Base-by-base conservation (phyloP, 1,284 basidiomycete genomes). In the Phellinidium pouzarii region DNA sequence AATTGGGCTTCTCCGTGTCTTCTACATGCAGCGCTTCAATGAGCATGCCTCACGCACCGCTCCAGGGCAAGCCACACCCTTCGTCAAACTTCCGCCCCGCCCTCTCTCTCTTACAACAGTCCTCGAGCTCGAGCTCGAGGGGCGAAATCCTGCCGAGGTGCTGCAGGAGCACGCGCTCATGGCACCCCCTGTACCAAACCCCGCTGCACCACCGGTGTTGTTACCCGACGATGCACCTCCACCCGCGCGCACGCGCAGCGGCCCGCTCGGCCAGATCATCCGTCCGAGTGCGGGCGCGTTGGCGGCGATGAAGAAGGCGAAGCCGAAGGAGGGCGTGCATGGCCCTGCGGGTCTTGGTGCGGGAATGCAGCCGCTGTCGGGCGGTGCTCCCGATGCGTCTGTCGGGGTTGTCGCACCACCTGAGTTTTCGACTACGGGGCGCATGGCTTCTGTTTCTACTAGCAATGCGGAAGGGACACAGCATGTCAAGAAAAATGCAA, bases 1-100 rank as follows among this genome's bases (percentile, higher is more conserved):
- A 62, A 91, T 96, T 59, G 94, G 91, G 0, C 70, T 98, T 25
- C 78, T 98, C 59, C 87, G 80, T 57, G 67, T 78, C 0, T 96
- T 86, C 71, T 94, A 87, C 63, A 75, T 82, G 26, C 61, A 65
- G 31, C 80, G 86, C 20, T 68, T 91, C 50, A 62, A 71, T 2
- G 59, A 70, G 19, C 64, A 79, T 48, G 68, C 74, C 8, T 54
- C 63, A 6, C 61, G 31, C 49, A 50, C 17, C 49, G 56, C 48
- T 48, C 61, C 56, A n/a, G 38, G 52, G 20, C 45, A 61, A 14
- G 60, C 59, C 46, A 50, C 61, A 14, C 59, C 52, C 17, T 53
- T 53, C 31, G 40, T 64, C 34, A 56, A 60, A 12, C 54, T 62
- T 19, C 48, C 52, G 17, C 42, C 59, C 34, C 45, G 41, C 11